phyloP scores from a whole-genome alignment of 2,329 filamentous ascomycete genomes.

The Penicillium sp. region DNA sequence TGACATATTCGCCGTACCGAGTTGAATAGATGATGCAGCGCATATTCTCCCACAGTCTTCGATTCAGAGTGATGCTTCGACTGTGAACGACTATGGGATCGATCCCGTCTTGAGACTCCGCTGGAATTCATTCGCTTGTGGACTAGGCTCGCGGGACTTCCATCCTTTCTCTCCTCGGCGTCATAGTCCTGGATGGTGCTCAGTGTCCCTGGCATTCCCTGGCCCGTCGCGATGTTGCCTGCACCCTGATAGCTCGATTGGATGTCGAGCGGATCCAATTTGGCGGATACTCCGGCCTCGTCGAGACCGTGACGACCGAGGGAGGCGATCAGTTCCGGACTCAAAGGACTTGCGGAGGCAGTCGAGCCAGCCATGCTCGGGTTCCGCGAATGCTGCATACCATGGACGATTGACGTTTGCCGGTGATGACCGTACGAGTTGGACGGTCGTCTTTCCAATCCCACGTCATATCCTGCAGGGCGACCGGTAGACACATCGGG shows the following conservation, averaged over 20 bases:
- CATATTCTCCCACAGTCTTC: slow-evolving; percentile 96
- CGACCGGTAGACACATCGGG: slow-evolving; percentile 35
- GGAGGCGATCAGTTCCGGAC: slow-evolving; percentile 75
- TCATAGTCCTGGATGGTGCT: slow-evolving; percentile 39
- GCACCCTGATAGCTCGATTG: slow-evolving; percentile 26
- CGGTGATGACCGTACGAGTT: slow-evolving; percentile 78
- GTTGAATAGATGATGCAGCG: slow-evolving; percentile 91
- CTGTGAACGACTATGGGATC: slow-evolving; percentile 68
- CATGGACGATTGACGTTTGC: slow-evolving; percentile 95
- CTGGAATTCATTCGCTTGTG: slow-evolving; percentile 52
- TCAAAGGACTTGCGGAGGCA: slow-evolving; percentile 71
- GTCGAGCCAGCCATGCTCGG: slow-evolving; percentile 66
- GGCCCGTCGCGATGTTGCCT: slow-evolving; percentile 39
- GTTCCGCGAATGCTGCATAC: slow-evolving; percentile 83
- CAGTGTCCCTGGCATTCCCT: slow-evolving; percentile 26
- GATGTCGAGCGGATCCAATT: slow-evolving; percentile 32
- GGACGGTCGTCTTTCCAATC: slow-evolving; percentile 40
- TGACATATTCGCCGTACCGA: slow-evolving; percentile 53
- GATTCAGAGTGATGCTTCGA: slow-evolving; percentile 67
- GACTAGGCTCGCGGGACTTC: slow-evolving; percentile 22
- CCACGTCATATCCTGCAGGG: slow-evolving; percentile 34
- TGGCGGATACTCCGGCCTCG: slow-evolving; percentile 36
- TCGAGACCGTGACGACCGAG: slow-evolving; percentile 53
- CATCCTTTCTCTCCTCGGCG: slow-evolving; percentile 23
- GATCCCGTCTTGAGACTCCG: slow-evolving; percentile 62